phyloP scores from a whole-genome alignment of 129 eudicot genomes.

The Pseudognaphalium luteoalbum region DNA sequence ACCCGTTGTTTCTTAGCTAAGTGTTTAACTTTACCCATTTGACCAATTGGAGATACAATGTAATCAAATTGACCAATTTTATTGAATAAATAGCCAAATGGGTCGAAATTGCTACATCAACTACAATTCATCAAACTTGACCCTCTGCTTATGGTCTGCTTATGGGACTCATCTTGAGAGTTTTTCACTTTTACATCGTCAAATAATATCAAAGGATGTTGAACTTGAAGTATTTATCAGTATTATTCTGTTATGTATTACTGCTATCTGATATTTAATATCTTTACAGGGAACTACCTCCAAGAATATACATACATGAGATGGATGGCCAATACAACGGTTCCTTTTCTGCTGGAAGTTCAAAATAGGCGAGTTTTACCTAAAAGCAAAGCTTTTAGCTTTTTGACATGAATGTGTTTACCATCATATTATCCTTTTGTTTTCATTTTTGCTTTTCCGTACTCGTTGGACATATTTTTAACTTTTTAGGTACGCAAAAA shows the following conservation, averaged over 20 bases:
- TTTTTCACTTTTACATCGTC: slow-evolving; percentile 4
- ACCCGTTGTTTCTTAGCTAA: not conserved
- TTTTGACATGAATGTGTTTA: not conserved
- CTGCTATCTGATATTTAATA: not conserved
- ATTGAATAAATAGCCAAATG: not conserved
- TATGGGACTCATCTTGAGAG: not conserved
- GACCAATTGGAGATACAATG: not conserved
- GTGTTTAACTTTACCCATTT: not conserved
- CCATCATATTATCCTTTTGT: slow-evolving; percentile 7
- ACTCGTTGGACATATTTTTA: not conserved
- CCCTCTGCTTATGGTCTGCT: not conserved
- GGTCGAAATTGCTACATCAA: not conserved
- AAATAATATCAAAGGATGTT: not conserved
- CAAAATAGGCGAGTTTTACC: slow-evolving; percentile 30
- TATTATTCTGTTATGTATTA: not conserved
- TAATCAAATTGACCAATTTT: not conserved
- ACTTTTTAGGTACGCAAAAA: not conserved
- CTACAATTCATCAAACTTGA: not conserved
- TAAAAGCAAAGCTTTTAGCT: slow-evolving; percentile 26
- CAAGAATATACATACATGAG: slow-evolving; percentile 69
- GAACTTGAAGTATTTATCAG: not conserved
- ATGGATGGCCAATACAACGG: slow-evolving; percentile 37
- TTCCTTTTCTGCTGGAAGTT: slow-evolving; percentile 46
- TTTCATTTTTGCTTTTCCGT: not conserved
- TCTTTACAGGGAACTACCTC: slow-evolving; percentile 67